phyloP scores from a whole-genome alignment of 257 asterid species.

The Verbascum thapsus region DNA sequence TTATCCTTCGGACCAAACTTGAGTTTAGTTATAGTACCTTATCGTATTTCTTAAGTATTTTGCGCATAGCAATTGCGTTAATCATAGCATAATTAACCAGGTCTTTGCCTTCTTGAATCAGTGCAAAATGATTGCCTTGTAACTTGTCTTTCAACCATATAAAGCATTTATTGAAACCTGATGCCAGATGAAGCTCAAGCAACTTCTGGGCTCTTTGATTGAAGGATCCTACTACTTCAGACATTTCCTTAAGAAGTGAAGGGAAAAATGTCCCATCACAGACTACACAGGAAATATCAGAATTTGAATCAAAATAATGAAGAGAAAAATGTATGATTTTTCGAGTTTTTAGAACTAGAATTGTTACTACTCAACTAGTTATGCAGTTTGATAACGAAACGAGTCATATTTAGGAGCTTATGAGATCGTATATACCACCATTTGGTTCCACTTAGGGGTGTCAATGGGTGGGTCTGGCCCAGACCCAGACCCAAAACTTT shows the following conservation, averaged over 20 bases:
- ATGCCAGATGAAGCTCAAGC: constrained; percentile 73
- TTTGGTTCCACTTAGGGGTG: too few relatives aligned
- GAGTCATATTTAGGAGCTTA: too few relatives aligned
- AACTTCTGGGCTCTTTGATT: constrained; percentile 66
- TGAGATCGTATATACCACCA: too few relatives aligned
- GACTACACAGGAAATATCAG: constrained; percentile 43
- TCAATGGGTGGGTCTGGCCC: too few relatives aligned
- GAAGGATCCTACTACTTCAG: constrained; percentile 84
- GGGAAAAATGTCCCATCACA: constrained; percentile 97
- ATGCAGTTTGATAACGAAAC: too few relatives aligned
- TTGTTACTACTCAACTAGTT: too few relatives aligned
- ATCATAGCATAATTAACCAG: constrained; percentile 78
- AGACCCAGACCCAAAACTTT: too few relatives aligned
- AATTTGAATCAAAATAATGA: constrained; percentile 20
- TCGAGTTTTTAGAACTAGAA: too few relatives aligned
- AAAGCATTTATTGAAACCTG: constrained; percentile 68
- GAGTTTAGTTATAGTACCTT: constrained; percentile 43
- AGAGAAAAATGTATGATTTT: background rate
- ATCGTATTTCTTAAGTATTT: constrained; percentile 93
- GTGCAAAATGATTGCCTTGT: constrained; percentile 52
- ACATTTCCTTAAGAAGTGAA: constrained; percentile 81
- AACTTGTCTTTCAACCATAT: constrained; percentile 65
- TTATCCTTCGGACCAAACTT: too few relatives aligned
- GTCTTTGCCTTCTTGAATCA: constrained; percentile 80
- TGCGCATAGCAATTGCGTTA: constrained; percentile 88